Conservation (phyloP, 768 basidiomycete genomes). For the Mrakia hoshinonis region DNA sequence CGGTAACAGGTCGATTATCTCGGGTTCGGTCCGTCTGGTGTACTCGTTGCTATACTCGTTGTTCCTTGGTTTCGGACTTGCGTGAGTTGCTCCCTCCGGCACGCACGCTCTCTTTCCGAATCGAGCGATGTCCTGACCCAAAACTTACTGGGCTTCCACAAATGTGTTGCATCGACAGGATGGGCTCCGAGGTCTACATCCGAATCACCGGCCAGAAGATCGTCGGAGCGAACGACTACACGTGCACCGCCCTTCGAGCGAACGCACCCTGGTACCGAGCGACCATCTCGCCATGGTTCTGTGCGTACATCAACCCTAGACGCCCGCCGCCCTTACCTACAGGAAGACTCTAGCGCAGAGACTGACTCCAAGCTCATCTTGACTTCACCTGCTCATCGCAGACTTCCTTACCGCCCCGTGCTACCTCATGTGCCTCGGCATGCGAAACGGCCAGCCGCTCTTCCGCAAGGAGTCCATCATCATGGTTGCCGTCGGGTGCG, state of each 20-base stretch:
- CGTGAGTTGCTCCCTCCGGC: slow-evolving; percentile 35
- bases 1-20: slow-evolving; percentile 68
- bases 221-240: slow-evolving; percentile 52
- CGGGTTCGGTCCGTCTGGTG: slow-evolving; percentile 74
- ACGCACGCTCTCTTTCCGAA: background rate
- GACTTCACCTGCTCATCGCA: background rate
- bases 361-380: background rate
- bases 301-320: slow-evolving; percentile 41
- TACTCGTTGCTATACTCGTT: slow-evolving; percentile 66
- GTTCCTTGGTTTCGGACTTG: slow-evolving; percentile 63
- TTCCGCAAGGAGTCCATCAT: slow-evolving; percentile 40
- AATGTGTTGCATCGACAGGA: slow-evolving; percentile 35
- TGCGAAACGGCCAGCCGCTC: slow-evolving; percentile 43
- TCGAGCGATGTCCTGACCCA: background rate
- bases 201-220: slow-evolving; percentile 49
- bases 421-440: slow-evolving; percentile 40
- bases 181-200: slow-evolving; percentile 62
- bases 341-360: no score
- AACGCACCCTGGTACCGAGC: slow-evolving; percentile 63
- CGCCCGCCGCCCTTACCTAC: background rate
- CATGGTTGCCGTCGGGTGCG: slow-evolving; percentile 52
- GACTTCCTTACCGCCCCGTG: slow-evolving; percentile 42
- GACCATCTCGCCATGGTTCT: slow-evolving; percentile 65
- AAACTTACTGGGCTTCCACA: no score
- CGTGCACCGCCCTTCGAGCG: slow-evolving; percentile 53